phyloP scores from a whole-genome alignment of 176 grass and related monocot genomes.

The Melocanna baccifera region DNA sequence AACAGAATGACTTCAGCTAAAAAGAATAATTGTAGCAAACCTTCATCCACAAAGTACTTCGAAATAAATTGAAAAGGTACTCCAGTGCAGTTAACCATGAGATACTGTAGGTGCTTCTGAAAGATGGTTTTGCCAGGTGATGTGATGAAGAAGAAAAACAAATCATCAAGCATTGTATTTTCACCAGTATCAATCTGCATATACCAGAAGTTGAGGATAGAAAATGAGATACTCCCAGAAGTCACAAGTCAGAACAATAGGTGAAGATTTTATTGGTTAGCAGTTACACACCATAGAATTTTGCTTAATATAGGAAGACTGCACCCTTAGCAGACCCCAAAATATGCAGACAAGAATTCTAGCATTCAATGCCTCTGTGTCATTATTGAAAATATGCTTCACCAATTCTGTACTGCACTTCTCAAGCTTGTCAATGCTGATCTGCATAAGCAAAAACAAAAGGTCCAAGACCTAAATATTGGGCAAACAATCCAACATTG shows the following conservation, averaged over 20 bases:
- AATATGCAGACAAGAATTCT: slow-evolving; percentile 75
- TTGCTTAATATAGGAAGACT: slow-evolving; percentile 39
- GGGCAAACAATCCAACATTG: background rate
- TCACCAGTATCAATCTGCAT: slow-evolving; percentile 45
- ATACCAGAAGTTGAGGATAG: slow-evolving; percentile 18
- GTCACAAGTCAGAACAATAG: slow-evolving; percentile 5
- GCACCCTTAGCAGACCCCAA: slow-evolving; percentile 68
- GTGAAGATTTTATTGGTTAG: slow-evolving; percentile 26
- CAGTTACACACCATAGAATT: slow-evolving; percentile 51
- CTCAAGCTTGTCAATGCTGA: slow-evolving; percentile 55
- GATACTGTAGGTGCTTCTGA: slow-evolving; percentile 72
- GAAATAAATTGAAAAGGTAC: slow-evolving; percentile 78
- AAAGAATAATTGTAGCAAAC: slow-evolving; percentile 41
- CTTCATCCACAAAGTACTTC: slow-evolving; percentile 84
- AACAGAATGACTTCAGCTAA: slow-evolving; percentile 24
- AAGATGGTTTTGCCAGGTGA: slow-evolving; percentile 58
- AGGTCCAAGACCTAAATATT: background rate
- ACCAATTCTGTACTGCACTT: slow-evolving; percentile 56
- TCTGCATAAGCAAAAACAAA: slow-evolving; percentile 34
- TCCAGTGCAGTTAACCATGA: slow-evolving; percentile 61
- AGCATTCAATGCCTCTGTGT: slow-evolving; percentile 62
- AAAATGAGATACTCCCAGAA: slow-evolving; percentile 25
- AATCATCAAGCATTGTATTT: slow-evolving; percentile 48
- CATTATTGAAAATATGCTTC: slow-evolving; percentile 58
- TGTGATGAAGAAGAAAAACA: slow-evolving; percentile 72